Percentiles rank a stretch among this genome's conserved stretches.
Conservation (phyloP, 371 early-diverging fungal genomes). For the Syncephalis plumigaleata region DNA sequence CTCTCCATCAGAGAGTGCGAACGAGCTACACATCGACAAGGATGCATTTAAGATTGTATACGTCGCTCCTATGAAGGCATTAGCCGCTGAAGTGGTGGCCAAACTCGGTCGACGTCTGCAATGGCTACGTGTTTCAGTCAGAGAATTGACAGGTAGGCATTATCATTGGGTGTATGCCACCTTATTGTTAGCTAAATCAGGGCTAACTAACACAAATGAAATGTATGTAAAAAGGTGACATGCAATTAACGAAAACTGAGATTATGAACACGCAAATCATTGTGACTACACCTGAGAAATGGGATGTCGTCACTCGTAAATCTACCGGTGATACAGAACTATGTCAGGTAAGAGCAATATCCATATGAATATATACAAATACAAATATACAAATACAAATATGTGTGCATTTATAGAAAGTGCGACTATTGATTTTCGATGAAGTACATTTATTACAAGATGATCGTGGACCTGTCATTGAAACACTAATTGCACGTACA, state of each 20-base stretch:
- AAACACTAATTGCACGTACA: conserved; percentile 93
- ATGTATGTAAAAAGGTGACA: too few species aligned
- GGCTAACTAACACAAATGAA: too few species aligned
- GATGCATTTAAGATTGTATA: conserved; percentile 94
- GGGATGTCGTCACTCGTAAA: conserved; percentile 98
- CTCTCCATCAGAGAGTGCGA: conserved; percentile 12
- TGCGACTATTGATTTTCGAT: conserved; percentile 91
- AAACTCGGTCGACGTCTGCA: conserved; percentile 79
- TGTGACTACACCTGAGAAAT: conserved; percentile 99
- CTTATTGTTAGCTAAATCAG: too few species aligned
- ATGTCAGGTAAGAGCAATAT: conserved; percentile 28
- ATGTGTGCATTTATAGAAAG: conserved; percentile 29
- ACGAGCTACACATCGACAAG: conserved; percentile 36
- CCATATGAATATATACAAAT: too few species aligned
- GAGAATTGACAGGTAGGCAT: conserved; percentile 65
- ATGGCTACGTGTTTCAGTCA: conserved; percentile 70
- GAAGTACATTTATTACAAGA: conserved; percentile 99
- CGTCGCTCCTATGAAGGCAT: conserved; percentile 99
- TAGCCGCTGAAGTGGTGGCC: conserved; percentile 92
- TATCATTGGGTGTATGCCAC: too few species aligned
- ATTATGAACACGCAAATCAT: conserved; percentile 87
- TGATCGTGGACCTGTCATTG: conserved; percentile 96
- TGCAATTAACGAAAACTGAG: conserved; percentile 89
- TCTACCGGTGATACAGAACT: conserved; percentile 80
- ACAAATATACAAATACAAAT: too few species aligned